Percentiles rank a stretch among this genome's conserved stretches.
These are phyloP conservation scores for Pestalotiopsis fici DNA, from an alignment of 2,329 filamentous ascomycete species.

Conservation along the genomic window DNA sequence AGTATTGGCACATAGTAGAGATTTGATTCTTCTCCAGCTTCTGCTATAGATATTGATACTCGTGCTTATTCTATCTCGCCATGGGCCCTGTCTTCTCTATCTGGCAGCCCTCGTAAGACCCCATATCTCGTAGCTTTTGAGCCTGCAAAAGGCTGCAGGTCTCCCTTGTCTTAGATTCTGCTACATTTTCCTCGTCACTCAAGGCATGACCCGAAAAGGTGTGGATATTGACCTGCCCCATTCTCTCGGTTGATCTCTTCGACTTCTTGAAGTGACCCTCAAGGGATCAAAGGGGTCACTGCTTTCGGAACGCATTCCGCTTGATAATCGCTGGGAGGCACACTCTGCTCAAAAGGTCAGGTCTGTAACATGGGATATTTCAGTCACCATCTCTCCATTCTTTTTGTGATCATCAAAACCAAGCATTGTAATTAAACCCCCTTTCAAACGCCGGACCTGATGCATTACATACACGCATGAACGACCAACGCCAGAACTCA, in stretches of 20 bases:
- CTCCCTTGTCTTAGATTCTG: background rate
- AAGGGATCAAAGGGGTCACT: background rate
- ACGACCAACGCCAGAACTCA: conserved; percentile 10
- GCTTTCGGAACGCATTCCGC: background rate
- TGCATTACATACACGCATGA: conserved; percentile 10
- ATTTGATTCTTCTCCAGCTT: background rate
- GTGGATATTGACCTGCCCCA: background rate
- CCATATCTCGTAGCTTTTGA: background rate
- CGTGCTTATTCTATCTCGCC: background rate
- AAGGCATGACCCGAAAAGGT: background rate
- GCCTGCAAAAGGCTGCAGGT: background rate
- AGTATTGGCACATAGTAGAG: background rate
- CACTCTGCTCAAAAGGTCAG: background rate
- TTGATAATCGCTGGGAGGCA: background rate
- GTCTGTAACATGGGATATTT: conserved; percentile 2
- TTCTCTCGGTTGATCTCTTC: background rate
- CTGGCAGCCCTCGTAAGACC: background rate
- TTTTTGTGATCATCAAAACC: conserved; percentile 3
- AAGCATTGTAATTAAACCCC: conserved; percentile 6
- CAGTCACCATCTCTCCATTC: conserved; percentile 1
- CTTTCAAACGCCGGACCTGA: conserved; percentile 11
- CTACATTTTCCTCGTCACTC: background rate
- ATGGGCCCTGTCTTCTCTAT: background rate
- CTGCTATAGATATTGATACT: background rate
- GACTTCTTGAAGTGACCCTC: background rate